These are phyloP conservation scores for Aspergillus tamarii DNA, from an alignment of 2,329 filamentous ascomycete genomes.

Conservation along the genomic window DNA sequence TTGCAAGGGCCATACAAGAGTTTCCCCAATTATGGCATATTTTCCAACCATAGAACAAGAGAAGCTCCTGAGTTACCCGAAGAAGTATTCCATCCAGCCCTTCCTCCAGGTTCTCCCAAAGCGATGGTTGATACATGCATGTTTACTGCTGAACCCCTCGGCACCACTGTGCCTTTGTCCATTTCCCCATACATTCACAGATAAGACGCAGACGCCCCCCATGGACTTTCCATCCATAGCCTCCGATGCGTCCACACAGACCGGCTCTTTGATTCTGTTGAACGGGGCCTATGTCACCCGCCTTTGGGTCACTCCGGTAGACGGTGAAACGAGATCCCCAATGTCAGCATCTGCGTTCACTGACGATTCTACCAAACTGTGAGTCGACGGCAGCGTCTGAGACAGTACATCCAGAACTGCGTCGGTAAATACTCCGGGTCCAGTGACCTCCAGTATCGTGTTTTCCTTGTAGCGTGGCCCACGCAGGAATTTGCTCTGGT, in stretches of 20 bases:
- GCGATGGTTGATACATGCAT: constrained; percentile 40
- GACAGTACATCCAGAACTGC: constrained; percentile 36
- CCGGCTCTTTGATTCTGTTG: constrained; percentile 26
- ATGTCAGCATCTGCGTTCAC: constrained; percentile 25
- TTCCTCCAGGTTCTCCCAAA: constrained; percentile 40
- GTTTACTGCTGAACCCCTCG: constrained; percentile 28
- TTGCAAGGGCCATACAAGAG: too few relatives aligned
- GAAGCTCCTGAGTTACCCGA: constrained; percentile 21
- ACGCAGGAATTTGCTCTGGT: constrained; percentile 17
- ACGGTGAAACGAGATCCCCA: constrained; percentile 23
- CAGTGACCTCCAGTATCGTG: constrained; percentile 36
- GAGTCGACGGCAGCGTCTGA: constrained; percentile 29
- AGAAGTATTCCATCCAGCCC: constrained; percentile 33
- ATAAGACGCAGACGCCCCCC: constrained; percentile 85
- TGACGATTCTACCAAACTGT: constrained; percentile 29
- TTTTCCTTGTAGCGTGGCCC: constrained; percentile 29
- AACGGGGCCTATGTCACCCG: constrained; percentile 42
- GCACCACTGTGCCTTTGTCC: constrained; percentile 39
- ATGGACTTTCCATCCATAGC: constrained; percentile 58
- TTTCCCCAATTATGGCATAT: too few relatives aligned
- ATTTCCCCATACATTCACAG: constrained; percentile 64
- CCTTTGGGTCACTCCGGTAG: constrained; percentile 13
- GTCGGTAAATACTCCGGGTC: constrained; percentile 40
- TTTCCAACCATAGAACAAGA: neutral
- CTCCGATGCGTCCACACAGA: constrained; percentile 31